These are phyloP conservation scores for Nannizziopsis barbatae DNA, from an alignment of 2,329 filamentous ascomycete species.

Conservation along the genomic window DNA sequence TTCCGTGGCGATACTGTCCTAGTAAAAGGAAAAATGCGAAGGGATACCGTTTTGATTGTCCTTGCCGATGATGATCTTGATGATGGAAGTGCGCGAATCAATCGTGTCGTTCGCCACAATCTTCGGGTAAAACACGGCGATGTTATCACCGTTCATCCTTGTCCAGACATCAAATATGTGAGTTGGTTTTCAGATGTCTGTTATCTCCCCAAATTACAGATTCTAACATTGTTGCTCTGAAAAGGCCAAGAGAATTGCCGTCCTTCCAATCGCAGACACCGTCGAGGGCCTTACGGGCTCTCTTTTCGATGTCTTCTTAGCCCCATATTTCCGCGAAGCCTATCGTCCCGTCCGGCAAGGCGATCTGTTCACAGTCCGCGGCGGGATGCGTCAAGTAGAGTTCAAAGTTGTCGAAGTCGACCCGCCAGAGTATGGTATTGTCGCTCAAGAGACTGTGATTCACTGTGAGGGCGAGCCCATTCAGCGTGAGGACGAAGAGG, in stretches of 20 bases:
- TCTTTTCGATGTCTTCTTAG: constrained; percentile 97
- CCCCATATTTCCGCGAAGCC: constrained; percentile 97
- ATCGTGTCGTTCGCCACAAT: constrained; percentile 97
- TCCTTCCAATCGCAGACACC: constrained; percentile 95
- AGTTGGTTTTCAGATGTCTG: constrained; percentile 32
- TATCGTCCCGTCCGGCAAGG: constrained; percentile 96
- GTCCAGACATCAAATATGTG: constrained; percentile 99
- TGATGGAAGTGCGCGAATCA: constrained; percentile 93
- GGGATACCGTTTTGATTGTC: constrained; percentile 96
- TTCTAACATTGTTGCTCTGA: background rate
- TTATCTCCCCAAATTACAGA: background rate
- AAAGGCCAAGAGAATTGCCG: constrained; percentile 95
- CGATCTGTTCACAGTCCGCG: constrained; percentile 92
- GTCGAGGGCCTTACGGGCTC: constrained; percentile 96
- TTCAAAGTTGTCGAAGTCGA: constrained; percentile 99
- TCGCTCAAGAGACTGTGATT: constrained; percentile 96
- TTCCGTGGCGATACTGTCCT: constrained; percentile 98
- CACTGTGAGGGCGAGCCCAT: constrained; percentile 97
- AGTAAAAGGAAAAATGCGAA: constrained; percentile 98
- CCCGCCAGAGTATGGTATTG: constrained; percentile 95
- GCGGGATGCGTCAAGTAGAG: constrained; percentile 97
- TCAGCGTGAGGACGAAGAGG: constrained; percentile 97
- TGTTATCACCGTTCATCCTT: constrained; percentile 91
- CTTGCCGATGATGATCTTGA: constrained; percentile 95
- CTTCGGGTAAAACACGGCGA: constrained; percentile 97